These are phyloP conservation scores for Cystoisospora suis DNA, from an alignment of 169 alveolate species.

Conservation along the genomic window DNA sequence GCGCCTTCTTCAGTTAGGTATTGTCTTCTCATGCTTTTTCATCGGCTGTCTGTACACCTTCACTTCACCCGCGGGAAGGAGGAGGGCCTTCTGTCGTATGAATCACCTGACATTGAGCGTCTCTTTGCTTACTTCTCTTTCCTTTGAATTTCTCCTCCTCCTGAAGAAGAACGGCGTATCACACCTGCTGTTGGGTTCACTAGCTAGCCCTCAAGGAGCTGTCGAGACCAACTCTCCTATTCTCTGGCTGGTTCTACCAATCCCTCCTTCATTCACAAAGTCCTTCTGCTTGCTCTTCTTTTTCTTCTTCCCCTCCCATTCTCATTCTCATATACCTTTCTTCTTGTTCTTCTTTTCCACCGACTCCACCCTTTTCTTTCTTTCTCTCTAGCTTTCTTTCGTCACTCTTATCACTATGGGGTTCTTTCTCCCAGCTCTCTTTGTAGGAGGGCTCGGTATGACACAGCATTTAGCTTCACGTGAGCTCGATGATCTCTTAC, in stretches of 20 bases:
- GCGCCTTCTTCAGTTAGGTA: too few relatives aligned
- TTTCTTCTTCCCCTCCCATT: background rate
- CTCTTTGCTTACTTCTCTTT: background rate
- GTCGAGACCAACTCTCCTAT: background rate
- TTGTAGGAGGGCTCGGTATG: slow-evolving; percentile 64
- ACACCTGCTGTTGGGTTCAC: background rate
- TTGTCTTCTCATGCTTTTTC: too few relatives aligned
- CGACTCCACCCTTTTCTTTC: background rate
- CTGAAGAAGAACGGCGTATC: too few relatives aligned
- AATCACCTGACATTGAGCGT: background rate
- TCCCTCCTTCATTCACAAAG: background rate
- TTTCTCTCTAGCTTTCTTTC: background rate
- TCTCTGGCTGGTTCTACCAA: background rate
- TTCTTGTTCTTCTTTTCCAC: background rate
- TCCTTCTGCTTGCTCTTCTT: background rate
- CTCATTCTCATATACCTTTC: background rate
- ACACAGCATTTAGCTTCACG: slow-evolving; percentile 57
- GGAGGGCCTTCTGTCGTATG: background rate
- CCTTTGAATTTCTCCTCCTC: too few relatives aligned
- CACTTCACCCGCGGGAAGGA: background rate
- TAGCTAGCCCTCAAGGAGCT: background rate
- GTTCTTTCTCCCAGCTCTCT: slow-evolving; percentile 64
- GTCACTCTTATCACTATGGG: slow-evolving; percentile 50
- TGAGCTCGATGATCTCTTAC: slow-evolving; percentile 57
- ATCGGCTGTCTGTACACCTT: background rate